Conservation (phyloP, 2,329 filamentous ascomycete species). For the Sclerotinia trifoliorum region DNA sequence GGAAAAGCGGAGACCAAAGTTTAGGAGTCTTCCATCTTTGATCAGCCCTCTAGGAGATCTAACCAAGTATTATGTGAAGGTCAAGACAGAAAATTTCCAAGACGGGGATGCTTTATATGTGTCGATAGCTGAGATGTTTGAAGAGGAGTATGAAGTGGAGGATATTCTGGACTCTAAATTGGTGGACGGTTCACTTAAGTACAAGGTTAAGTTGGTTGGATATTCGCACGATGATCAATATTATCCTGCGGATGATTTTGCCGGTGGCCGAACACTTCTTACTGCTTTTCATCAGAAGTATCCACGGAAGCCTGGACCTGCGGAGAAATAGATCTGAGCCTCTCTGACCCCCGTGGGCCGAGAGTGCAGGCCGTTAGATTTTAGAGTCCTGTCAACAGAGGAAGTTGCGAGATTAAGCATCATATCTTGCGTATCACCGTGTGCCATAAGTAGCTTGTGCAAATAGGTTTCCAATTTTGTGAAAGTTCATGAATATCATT, state of each 20-base stretch:
- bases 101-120: neutral
- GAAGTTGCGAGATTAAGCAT: neutral
- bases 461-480: neutral
- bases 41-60: neutral
- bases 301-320: neutral
- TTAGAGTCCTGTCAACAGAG: neutral
- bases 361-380: neutral
- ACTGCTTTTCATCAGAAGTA: neutral
- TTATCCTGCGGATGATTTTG: neutral
- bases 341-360: fast-evolving
- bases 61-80: neutral
- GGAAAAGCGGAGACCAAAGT: fast-evolving
- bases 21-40: neutral
- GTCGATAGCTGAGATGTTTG: too few species aligned
- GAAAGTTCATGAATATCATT: too few species aligned
- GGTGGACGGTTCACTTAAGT: neutral
- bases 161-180: neutral
- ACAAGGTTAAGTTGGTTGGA: neutral
- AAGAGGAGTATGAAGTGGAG: neutral
- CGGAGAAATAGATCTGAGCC: neutral
- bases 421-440: too few species aligned
- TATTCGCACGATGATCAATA: neutral
- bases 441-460: neutral
- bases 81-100: neutral
- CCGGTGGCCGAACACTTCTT: neutral